Evolutionary conservation across 192 early-diverging fungal species (phyloP), one percentile per base, ranked within the genome.

Genomic region (Kickxella alabastrina): DNA sequence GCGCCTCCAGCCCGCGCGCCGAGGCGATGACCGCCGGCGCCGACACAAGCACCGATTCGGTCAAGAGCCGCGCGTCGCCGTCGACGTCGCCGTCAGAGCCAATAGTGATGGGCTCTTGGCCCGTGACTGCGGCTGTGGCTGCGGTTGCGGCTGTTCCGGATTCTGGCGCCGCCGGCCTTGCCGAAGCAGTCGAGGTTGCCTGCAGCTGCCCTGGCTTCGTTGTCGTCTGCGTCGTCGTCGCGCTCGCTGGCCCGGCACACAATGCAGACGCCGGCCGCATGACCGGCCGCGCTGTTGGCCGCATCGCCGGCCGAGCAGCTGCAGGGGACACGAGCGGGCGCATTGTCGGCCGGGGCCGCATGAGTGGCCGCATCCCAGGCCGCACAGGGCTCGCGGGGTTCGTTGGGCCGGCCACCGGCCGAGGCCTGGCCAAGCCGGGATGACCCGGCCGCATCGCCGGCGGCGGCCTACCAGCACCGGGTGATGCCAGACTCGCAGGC

Each of bases 31-130:
- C 57, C 26, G 34, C 26, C n/a, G 72, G 72, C 24, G 65, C 51
- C 6, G 54, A 29, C 3, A 68, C 73, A 13, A 47, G 13, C 8
- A 68, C 60, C 13, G 61, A 44, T 25, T 76, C 73, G 7, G 71
- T 74, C 43, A 63, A 35, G 14, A 52, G 49, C n/a, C 39, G 62
- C 32, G 56, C 64, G 21, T 75, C 65, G 18, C 48, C 54, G 43
- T 48, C 46, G 43, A 21, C 23, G 43, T 12, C 26, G 24, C 19
- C 23, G 4, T 21, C 43, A 2, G 43, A 44, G 23, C n/a, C 31
- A 19, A n/a, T 32, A 6, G 6, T 34, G 6, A 13, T 6, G 7
- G 32, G 32, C 32, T 9, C 7, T 34, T 6, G 6, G 7, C 13
- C 13, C 13, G n/a, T 40, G 14, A 6, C n/a, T 40, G 18, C 29